phyloP scores from a whole-genome alignment of 2,329 filamentous ascomycete genomes.

The Zymoseptoria tritici region DNA sequence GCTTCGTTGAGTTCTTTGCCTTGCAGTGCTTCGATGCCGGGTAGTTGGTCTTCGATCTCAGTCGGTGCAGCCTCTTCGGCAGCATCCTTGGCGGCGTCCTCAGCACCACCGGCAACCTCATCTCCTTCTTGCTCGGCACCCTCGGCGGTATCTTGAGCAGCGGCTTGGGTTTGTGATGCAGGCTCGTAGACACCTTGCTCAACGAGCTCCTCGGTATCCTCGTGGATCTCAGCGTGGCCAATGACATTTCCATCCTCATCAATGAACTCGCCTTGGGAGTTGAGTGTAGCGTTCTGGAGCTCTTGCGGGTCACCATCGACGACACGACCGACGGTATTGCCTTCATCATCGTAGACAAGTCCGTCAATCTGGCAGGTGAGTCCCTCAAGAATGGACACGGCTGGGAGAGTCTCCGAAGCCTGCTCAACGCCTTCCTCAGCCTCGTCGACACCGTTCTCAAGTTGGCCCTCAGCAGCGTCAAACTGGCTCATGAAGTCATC shows the following conservation, averaged over 20 bases:
- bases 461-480: slow-evolving; percentile 18
- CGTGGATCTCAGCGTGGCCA: slow-evolving; percentile 45
- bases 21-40: slow-evolving; percentile 45
- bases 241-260: slow-evolving; percentile 48
- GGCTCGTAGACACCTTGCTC: slow-evolving; percentile 42
- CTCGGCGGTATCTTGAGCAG: slow-evolving; percentile 33
- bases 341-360: slow-evolving; percentile 44
- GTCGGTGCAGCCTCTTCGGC: slow-evolving; percentile 21
- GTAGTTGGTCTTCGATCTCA: slow-evolving; percentile 42
- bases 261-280: slow-evolving; percentile 49
- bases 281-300: slow-evolving; percentile 43
- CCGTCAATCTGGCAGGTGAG: slow-evolving; percentile 41
- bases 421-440: slow-evolving; percentile 23
- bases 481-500: slow-evolving; percentile 27
- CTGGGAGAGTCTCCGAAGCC: slow-evolving; percentile 33
- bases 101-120: slow-evolving; percentile 25
- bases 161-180: slow-evolving; percentile 34
- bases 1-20: slow-evolving; percentile 45
- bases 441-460: slow-evolving; percentile 28
- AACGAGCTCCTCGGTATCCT: slow-evolving; percentile 35
- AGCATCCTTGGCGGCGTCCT: slow-evolving; percentile 25
- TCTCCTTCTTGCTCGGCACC: slow-evolving; percentile 33
- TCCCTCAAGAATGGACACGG: slow-evolving; percentile 41
- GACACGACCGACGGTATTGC: slow-evolving; percentile 43
- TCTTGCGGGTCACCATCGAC: slow-evolving; percentile 42